Base-by-base conservation (phyloP, 768 basidiomycete species). In the Phallus indusiatus region DNA sequence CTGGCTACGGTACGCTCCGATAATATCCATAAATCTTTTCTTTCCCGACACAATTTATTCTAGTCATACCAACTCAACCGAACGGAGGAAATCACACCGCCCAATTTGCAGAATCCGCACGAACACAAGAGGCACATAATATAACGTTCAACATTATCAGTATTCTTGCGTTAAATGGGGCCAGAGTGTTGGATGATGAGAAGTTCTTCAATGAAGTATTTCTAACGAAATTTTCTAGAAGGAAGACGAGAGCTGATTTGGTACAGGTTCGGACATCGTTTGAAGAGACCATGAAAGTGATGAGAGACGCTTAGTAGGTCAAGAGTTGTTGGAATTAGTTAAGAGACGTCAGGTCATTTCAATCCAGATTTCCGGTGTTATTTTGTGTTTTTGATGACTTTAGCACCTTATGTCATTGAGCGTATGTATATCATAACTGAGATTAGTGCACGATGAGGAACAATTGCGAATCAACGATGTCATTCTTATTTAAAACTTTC, bases 11-110 rank as follows among this genome's bases (percentile, higher is more conserved):
- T 65, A 48, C 48, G 61, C 53, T 11, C 12, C 53, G 6, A 8
- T n/a, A 12, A 12, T 36, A 33, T 11, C 50, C 7, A 7, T 7
- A 28, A 28, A 3, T 28, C 12, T n/a, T 51, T 49, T 54, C 16
- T 17, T 8, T 36, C 33, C 34, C 12, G 16, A 1, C n/a, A 17
- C 2, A 12, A n/a, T 49, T 64, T 60, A 56, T 50, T 33, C 53
- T 62, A 86, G 86, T 82, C 28, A 88, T 90, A 55, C 87, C 88
- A n/a, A 86, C 86, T 6, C 73, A 75, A 62, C 79, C 81, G 7
- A 73, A 78, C 54, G 87, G 86, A 47, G 84, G 83, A n/a, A 90
- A 90, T 65, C 88, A 90, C 64, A 88, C 88, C 1, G 74, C 81
- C 10, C 79, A 74, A 4, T 90, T 90, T 68, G 73, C 84, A 20